Base-by-base conservation (phyloP, 2,329 filamentous ascomycete genomes). In the Triangularia setosa region DNA sequence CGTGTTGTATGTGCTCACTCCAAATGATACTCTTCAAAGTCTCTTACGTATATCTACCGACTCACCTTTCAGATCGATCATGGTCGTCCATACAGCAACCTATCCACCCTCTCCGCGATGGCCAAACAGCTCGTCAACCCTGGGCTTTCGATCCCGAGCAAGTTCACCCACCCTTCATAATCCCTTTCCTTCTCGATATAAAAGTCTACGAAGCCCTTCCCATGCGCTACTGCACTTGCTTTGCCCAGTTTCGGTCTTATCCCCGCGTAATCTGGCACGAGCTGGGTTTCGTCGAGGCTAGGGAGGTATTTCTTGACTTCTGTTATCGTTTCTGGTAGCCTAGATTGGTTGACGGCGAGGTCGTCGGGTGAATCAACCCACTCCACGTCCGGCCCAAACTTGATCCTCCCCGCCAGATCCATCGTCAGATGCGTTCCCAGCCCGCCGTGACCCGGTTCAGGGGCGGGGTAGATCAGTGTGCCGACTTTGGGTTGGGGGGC, bases 361-460 rank as follows among this genome's bases (percentile, higher is more conserved):
- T 97, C 87, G 8, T 79, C 77, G 0, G 92, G 87, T 1, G 82
- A 79, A 58, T 89, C 84, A 0, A 97, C 89, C 95, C 95, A 98
- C 75, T 98, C 92, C 14, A 97, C 90, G 73, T 99, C 95, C 0
- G 95, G 95, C 0, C 95, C 95, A 76, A 99, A 99, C 40, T 92
- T 89, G 53, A 98, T 84, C 0, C 91, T 86, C 0, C 94, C 93
- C 0, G 81, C 84, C 78, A 98, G 84, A 75, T 99, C 95, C 64
- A 98, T 84, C 0, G 95, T 99, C 18, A 99, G 81, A 76, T 99
- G 95, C 0, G 95, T 98, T 57, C 95, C 95, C 0, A 99, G 80
- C 0, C 95, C 94, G 60, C 87, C 93, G 23, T 89, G 85, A 1
- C 93, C 93, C 0, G 93, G 90, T 8, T 90, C 82, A 0, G 94